Evolutionary conservation across 1,284 basidiomycete genomes (phyloP), one percentile per base, ranked within the genome.

Genomic region (Acaromyces ingoldii): DNA sequence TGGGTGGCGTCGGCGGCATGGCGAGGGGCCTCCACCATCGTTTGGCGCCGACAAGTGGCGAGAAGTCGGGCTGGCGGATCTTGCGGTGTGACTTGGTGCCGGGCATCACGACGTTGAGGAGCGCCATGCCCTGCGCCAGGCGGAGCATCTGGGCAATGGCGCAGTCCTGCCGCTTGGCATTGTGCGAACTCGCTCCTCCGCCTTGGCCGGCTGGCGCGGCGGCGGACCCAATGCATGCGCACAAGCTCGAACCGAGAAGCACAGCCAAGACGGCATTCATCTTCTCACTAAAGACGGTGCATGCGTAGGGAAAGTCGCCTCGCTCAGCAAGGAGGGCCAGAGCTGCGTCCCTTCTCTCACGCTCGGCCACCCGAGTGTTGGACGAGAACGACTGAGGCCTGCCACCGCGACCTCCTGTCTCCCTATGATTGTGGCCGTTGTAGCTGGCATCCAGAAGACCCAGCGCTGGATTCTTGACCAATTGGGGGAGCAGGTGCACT

Each of bases 401-500:
- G n/a, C n/a, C n/a, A 11, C 58, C 33, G 31, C 29, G 15, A n/a
- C 37, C 37, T 11, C n/a, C 37, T 10, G 44, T 34, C n/a, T n/a
- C n/a, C n/a, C n/a, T n/a, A n/a, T n/a, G n/a, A n/a, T n/a, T n/a
- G n/a, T n/a, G n/a, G n/a, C n/a, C n/a, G n/a, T n/a, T n/a, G n/a
- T n/a, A n/a, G 28, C 17, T 22, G 10, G 28, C 24, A 11, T 17
- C 17, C 24, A 25, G 33, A 57, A 68, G 43, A 60, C 63, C 51
- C 38, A 57, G 54, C 33, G 50, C 55, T 6, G 74, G 70, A 10
- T 73, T 78, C 62, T 84, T 79, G 45, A 88, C 80, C 43, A 89
- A 77, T 15, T 84, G 83, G 3, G 87, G 87, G 0, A 96, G 78
- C 45, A 83, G 79, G 76, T 96, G 92, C 0, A 95, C 84, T 0